These are phyloP conservation scores for Poa pratensis DNA, from an alignment of 176 grass and related monocot genomes.

Conservation along the genomic window DNA sequence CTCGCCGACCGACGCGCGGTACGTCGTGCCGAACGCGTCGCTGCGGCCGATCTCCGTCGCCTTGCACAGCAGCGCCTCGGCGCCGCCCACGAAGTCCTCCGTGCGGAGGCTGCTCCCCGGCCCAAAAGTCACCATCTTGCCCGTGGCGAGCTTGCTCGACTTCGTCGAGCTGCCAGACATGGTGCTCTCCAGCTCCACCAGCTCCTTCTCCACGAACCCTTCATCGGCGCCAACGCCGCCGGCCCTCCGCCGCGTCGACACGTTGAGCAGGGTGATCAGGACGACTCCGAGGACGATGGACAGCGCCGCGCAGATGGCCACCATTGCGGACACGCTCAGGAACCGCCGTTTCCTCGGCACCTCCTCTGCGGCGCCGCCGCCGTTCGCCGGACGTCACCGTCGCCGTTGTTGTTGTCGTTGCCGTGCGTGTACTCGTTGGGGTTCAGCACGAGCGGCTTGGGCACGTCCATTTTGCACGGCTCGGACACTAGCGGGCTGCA, in stretches of 20 bases:
- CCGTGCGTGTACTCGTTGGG: constrained; percentile 73
- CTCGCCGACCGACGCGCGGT: constrained; percentile 55
- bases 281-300: constrained; percentile 63
- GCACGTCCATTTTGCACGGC: constrained; percentile 88
- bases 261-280: constrained; percentile 72
- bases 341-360: constrained; percentile 52
- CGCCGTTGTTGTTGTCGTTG: constrained; percentile 36
- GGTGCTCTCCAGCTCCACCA: constrained; percentile 59
- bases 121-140: constrained; percentile 86
- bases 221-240: neutral
- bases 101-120: constrained; percentile 59
- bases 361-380: neutral
- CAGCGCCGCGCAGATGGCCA: constrained; percentile 82
- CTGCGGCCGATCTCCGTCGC: constrained; percentile 70
- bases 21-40: constrained; percentile 75
- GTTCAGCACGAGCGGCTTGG: constrained; percentile 89
- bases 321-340: constrained; percentile 79
- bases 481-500: constrained; percentile 79
- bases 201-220: constrained; percentile 43
- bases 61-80: constrained; percentile 75
- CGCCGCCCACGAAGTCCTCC: constrained; percentile 77
- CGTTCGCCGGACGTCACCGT: neutral
- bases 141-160: constrained; percentile 53
- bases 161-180: constrained; percentile 49
- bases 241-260: constrained; percentile 57